Evolutionary conservation across 441 rosid species (phyloP).

Genomic region (Pelargonium myrrhifolium): DNA sequence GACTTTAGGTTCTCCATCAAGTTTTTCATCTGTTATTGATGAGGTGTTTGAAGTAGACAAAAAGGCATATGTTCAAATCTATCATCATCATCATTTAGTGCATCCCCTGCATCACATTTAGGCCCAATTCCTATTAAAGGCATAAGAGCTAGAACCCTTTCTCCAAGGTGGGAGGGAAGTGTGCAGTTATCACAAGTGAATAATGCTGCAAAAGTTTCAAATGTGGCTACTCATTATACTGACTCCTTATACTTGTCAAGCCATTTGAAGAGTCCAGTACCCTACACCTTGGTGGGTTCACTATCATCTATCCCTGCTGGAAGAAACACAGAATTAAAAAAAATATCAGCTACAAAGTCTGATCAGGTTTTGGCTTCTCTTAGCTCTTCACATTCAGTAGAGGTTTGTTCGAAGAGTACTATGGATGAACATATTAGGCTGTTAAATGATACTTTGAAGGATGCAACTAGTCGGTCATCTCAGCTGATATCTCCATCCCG

Average conservation of each 20-base stretch:
- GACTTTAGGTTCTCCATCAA: constrained; percentile 49
- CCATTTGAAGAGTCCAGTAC: constrained; percentile 42
- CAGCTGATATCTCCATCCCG: constrained; percentile 55
- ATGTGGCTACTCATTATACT: constrained; percentile 29
- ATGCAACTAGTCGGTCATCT: constrained; percentile 37
- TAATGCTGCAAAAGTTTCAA: constrained; percentile 32
- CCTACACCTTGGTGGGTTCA: constrained; percentile 46
- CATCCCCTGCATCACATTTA: constrained; percentile 49
- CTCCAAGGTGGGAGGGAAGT: constrained; percentile 61
- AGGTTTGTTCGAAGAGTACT: constrained; percentile 25
- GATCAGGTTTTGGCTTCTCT: constrained; percentile 75
- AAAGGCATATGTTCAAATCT: too few relatives aligned
- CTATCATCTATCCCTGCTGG: constrained; percentile 49
- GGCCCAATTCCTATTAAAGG: too few relatives aligned
- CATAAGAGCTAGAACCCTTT: constrained; percentile 38
- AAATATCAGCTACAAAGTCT: constrained; percentile 56
- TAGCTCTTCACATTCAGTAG: constrained; percentile 54
- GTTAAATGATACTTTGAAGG: constrained; percentile 40
- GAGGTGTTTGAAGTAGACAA: constrained; percentile 88
- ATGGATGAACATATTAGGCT: constrained; percentile 44
- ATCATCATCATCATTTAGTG: constrained; percentile 42
- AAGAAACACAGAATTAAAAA: constrained; percentile 41
- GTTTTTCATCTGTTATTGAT: constrained; percentile 84
- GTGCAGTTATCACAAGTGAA: constrained; percentile 35
- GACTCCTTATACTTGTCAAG: constrained; percentile 41